Percentiles rank a stretch among this genome's conserved stretches.
phyloP scores from a whole-genome alignment of 2,329 filamentous ascomycete genomes.

The Botrytis fabae region DNA sequence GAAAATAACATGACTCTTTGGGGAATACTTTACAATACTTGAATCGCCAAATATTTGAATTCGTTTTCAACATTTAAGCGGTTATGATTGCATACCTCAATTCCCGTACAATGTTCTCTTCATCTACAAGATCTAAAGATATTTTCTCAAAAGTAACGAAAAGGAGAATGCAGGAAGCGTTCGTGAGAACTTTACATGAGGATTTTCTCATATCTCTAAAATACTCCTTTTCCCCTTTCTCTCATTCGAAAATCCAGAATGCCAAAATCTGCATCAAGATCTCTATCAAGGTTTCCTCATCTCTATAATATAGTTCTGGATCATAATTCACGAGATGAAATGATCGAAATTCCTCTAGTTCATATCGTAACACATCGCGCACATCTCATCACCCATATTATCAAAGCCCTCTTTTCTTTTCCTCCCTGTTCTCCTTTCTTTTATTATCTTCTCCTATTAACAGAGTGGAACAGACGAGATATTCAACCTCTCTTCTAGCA shows the following conservation, averaged over 20 bases:
- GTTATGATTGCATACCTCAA: no score
- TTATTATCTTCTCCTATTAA: not conserved
- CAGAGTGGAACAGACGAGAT: fast-evolving
- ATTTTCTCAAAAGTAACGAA: not conserved
- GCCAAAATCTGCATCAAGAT: not conserved
- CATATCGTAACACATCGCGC: not conserved
- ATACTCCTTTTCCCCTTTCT: not conserved
- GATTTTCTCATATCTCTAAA: not conserved
- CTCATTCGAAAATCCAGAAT: not conserved
- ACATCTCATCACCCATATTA: not conserved
- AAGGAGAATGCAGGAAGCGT: not conserved
- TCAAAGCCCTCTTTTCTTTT: not conserved
- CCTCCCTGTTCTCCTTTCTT: not conserved
- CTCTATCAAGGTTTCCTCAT: not conserved
- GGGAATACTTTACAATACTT: not conserved
- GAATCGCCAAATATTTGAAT: not conserved
- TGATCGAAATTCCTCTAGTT: not conserved
- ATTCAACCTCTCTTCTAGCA: not conserved
- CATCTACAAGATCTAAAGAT: not conserved
- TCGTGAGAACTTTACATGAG: not conserved
- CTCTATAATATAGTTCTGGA: not conserved
- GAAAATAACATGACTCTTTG: not conserved
- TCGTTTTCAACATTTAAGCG: no score
- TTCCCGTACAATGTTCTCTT: not conserved
- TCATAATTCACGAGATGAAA: not conserved